Evolutionary conservation across 805 yeast genomes (phyloP), one percentile per base, ranked within the genome.

Genomic region (Saturnispora ahearnii): DNA sequence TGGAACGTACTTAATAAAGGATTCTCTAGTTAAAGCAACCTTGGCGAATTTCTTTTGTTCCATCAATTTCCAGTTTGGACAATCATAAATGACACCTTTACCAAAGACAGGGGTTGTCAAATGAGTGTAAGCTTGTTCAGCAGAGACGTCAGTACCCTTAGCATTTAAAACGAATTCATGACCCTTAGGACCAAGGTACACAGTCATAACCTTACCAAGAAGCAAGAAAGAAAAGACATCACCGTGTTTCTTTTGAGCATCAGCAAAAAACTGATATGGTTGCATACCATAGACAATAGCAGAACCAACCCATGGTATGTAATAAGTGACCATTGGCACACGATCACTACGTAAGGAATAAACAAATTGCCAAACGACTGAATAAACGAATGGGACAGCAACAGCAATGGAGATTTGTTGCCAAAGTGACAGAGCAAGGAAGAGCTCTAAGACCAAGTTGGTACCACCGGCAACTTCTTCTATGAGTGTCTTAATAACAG

Each of bases 21-120:
- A 79, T 42, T 87, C 96, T 56, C 78, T 79, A 28, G 96, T 85
- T 59, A 93, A 76, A 22, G 96, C 95, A 49, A 79, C 78, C 70
- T 93, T 93, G 55, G 90, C 95, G 62, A 93, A 93, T 72, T 89
- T 93, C 79, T 93, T 93, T 70, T 93, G 99, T 67, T 93, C 99
- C 99, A 93, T 93, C 62, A 93, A 78, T 57, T 89, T 81, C 61
- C 81, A 71, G 71, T 93, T 93, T 55, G 99, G 88, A 70, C 97
- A 91, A 71, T 93, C 99, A 66, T 93, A 93, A 48, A 93, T 86
- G 49, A 93, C 99, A 61, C 98, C 99, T 62, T 89, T 81, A 60
- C 99, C 99, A 59, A 93, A 93, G 13, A 89, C 96, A 12, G 99
- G 99, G n/a, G 98, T 91, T n/a, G 99, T 93, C 68, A 93, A 76